A percentile compares a stretch with the other conserved stretches of the same genome.
These are phyloP conservation scores for Dendrobium nobile DNA, from an alignment of 106 monocot genomes.

Conservation along the genomic window DNA sequence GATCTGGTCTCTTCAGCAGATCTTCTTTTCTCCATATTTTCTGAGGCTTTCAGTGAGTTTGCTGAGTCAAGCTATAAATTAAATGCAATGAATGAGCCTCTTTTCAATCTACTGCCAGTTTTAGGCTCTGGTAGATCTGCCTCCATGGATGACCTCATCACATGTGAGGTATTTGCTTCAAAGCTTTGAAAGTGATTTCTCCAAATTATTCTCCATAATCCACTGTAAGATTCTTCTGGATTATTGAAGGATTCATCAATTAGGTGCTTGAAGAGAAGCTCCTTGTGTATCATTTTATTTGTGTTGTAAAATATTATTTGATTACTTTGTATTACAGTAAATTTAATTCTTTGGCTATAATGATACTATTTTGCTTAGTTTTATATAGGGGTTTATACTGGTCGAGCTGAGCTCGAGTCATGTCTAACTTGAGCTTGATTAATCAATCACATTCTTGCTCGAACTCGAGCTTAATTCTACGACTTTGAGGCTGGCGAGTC, in stretches of 20 bases:
- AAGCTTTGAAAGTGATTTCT: constrained; percentile 23
- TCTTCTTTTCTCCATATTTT: constrained; percentile 26
- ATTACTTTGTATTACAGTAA: not conserved
- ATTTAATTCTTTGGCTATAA: not conserved
- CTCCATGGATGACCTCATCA: constrained; percentile 57
- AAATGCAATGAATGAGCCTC: constrained; percentile 7
- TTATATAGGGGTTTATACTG: no score
- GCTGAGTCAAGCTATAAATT: constrained; percentile 10
- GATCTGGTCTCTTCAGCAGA: constrained; percentile 14
- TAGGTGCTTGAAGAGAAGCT: not conserved
- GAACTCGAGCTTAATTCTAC: no score
- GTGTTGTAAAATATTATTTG: not conserved
- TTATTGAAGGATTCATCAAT: no score
- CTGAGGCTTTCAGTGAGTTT: constrained; percentile 44
- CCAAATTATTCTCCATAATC: no score
- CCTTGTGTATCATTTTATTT: not conserved
- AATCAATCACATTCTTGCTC: no score
- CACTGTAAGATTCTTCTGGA: no score
- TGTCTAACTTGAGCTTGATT: no score
- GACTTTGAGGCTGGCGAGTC: no score
- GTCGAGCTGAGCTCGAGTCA: no score
- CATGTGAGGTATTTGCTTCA: constrained; percentile 75
- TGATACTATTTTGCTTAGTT: not conserved
- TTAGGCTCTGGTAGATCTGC: constrained; percentile 56
- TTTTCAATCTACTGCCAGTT: constrained; percentile 67